Evolutionary conservation across 768 basidiomycete genomes (phyloP), one percentile per base, ranked within the genome.

Genomic region (Suillus luteus): DNA sequence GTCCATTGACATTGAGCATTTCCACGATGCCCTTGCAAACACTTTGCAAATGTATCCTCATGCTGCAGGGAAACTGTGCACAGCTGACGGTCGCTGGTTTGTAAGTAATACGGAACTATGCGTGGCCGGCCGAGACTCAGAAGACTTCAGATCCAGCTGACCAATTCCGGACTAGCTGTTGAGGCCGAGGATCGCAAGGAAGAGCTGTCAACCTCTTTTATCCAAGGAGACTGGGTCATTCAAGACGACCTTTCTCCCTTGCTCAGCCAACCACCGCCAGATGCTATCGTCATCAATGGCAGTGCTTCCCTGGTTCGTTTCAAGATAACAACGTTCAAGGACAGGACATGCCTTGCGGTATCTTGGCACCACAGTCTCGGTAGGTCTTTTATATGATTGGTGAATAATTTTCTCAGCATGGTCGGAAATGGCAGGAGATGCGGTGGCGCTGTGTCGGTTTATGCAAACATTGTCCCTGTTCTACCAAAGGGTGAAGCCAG

Each of bases 351-450:
- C 37, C 67, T 77, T 40, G 77, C 73, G 22, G 65, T 78, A n/a
- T 71, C 73, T 2, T 78, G 76, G 77, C 69, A 78, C 51, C 77
- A 78, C 51, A 67, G 69, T 11, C 72, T 77, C 11, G 77, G 76
- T 76, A 62, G 24, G 63, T 61, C 22, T 17, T 19, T 46, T 35
- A 11, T 31, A 35, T 54, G 19, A 54, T 31, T 54, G 1, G 11
- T 12, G 19, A n/a, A 54, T 33, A 5, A 33, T 31, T 49, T 64
- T 14, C 37, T 49, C 4, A 61, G 17, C 15, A 33, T 58, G 17
- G 62, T 41, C 15, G 52, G 19, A 54, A 54, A 54, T 54, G 12
- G 27, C 46, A 76, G 77, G 77, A 10, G 77, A 78, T 38, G 74
- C 69, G 2, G 60, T 68, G 11, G 55, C 67, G n/a, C 48, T 77